phyloP scores from a whole-genome alignment of 2,329 filamentous ascomycete species.

The Erysiphe pulchra region DNA sequence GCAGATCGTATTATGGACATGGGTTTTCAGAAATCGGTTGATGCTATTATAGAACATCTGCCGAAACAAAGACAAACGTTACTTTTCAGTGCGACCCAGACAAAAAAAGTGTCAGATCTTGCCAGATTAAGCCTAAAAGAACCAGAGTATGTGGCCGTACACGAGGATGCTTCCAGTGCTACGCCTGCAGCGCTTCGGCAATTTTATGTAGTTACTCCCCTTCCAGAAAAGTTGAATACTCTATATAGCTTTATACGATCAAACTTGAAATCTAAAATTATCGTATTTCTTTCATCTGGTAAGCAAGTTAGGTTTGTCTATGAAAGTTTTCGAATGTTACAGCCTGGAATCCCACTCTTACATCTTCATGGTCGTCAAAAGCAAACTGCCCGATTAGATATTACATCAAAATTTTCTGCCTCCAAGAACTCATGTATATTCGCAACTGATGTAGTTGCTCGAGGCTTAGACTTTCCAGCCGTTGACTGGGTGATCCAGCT shows the following conservation, averaged over 20 bases:
- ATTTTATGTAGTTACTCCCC: slow-evolving; percentile 66
- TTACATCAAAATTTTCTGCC: slow-evolving; percentile 57
- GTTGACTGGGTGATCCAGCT: slow-evolving; percentile 98
- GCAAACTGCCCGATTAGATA: slow-evolving; percentile 66
- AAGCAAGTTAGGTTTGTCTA: slow-evolving; percentile 95
- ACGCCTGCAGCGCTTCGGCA: slow-evolving; percentile 72
- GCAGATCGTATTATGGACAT: slow-evolving; percentile 94
- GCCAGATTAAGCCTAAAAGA: slow-evolving; percentile 70
- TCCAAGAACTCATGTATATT: slow-evolving; percentile 74
- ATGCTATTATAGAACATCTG: slow-evolving; percentile 79
- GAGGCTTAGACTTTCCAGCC: slow-evolving; percentile 83
- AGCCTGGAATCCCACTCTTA: slow-evolving; percentile 77
- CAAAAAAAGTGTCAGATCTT: slow-evolving; percentile 76
- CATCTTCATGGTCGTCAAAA: slow-evolving; percentile 91
- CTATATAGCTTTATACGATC: slow-evolving; percentile 79
- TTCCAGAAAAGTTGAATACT: slow-evolving; percentile 75
- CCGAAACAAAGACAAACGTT: slow-evolving; percentile 71
- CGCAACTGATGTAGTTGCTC: slow-evolving; percentile 81
- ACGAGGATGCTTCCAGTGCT: slow-evolving; percentile 53
- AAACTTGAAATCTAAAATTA: slow-evolving; percentile 79
- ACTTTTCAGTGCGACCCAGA: slow-evolving; percentile 90
- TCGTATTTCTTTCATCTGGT: slow-evolving; percentile 83
- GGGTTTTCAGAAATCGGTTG: slow-evolving; percentile 77
- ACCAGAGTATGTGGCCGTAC: slow-evolving; percentile 85
- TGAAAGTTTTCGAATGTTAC: slow-evolving; percentile 75